phyloP scores from a whole-genome alignment of 805 yeast genomes.

The Sugiyamaella smithiae region DNA sequence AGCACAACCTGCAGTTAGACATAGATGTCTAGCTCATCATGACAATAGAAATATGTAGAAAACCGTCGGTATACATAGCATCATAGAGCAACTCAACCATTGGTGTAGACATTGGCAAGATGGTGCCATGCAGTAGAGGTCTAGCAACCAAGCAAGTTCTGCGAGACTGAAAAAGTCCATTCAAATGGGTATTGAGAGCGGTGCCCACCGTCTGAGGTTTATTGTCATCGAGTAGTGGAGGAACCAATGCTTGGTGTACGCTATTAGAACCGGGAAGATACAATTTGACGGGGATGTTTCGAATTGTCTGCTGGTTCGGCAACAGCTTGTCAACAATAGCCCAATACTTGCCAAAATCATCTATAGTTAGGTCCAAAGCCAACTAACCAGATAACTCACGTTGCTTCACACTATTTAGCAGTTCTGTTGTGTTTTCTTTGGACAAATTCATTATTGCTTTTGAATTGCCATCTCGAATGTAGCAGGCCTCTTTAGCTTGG shows the following conservation, averaged over 20 bases:
- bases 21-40: no score
- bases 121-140: constrained; percentile 57
- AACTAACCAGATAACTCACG: constrained; percentile 5
- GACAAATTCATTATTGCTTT: constrained; percentile 78
- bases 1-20: no score
- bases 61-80: constrained; percentile 59
- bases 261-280: constrained; percentile 37
- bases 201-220: constrained; percentile 38
- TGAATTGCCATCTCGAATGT: constrained; percentile 70
- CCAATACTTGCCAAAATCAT: constrained; percentile 30
- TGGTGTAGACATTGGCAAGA: constrained; percentile 44
- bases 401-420: constrained; percentile 53
- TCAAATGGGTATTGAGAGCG: constrained; percentile 40
- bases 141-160: constrained; percentile 38
- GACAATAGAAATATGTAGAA: constrained; percentile 53
- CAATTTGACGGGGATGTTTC: constrained; percentile 33
- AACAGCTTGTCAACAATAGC: constrained; percentile 25
- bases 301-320: constrained; percentile 15
- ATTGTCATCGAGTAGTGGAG: constrained; percentile 14
- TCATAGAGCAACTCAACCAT: constrained; percentile 45
- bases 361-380: constrained; percentile 19
- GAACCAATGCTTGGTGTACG: constrained; percentile 36
- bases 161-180: constrained; percentile 47
- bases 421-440: constrained; percentile 51
- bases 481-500: constrained; percentile 79